A percentile compares a stretch with the other conserved stretches of the same genome.
phyloP scores from a whole-genome alignment of 2,329 filamentous ascomycete genomes.

The Mycosphaerella arachidis region DNA sequence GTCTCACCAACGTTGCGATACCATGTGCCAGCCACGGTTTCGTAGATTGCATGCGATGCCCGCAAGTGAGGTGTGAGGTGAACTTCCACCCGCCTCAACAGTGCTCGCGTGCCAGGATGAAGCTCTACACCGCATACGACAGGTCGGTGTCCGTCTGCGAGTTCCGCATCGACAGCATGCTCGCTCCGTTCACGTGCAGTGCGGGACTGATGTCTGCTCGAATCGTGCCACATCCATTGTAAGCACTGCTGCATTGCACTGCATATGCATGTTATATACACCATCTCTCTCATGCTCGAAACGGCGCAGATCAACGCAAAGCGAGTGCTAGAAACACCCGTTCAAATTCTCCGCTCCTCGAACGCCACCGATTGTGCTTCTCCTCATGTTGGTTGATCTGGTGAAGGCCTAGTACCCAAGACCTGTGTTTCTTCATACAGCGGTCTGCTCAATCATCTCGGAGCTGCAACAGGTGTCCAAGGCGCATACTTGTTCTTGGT shows the following conservation, averaged over 20 bases:
- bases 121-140: neutral
- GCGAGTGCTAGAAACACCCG: neutral
- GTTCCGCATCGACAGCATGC: neutral
- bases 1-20: neutral
- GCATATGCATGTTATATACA: neutral
- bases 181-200: neutral
- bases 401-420: neutral
- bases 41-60: neutral
- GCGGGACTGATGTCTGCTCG: neutral
- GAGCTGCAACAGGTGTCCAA: constrained; percentile 46
- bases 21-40: neutral
- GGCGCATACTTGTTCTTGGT: constrained; percentile 48
- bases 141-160: neutral
- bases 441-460: constrained; percentile 26
- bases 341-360: neutral
- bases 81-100: neutral
- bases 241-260: neutral
- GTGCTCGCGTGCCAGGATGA: neutral
- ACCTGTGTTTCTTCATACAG: neutral
- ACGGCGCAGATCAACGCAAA: neutral
- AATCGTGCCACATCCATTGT: neutral
- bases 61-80: neutral
- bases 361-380: neutral
- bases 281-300: neutral
- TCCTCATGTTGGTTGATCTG: neutral